Evolutionary conservation across 768 basidiomycete species (phyloP), one percentile per base, ranked within the genome.

Genomic region (Suillus paluster): DNA sequence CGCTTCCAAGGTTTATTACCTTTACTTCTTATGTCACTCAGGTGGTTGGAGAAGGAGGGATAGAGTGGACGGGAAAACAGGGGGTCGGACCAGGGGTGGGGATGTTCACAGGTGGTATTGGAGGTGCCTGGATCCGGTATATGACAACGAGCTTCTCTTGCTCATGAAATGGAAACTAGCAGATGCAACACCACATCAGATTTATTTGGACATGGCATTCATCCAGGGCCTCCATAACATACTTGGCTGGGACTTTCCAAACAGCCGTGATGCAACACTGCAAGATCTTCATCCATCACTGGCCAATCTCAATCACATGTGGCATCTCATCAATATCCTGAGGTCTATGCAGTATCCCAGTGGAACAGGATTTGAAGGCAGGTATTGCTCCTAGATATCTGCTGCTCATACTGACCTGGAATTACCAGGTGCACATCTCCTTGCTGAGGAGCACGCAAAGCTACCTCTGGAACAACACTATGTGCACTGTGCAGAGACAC

Each of bases 121-220:
- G n/a, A n/a, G n/a, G n/a, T n/a, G n/a, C n/a, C n/a, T n/a, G n/a
- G n/a, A n/a, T n/a, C n/a, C n/a, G n/a, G n/a, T n/a, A n/a, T n/a
- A n/a, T n/a, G n/a, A n/a, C n/a, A n/a, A 30, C 6, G 30, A 30
- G 30, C 12, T 45, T 12, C 5, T 73, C 9, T 25, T 42, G 2
- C 45, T 54, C 6, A 46, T 73, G 53, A 66, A 61, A 7, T 73
- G 72, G 72, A 64, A 66, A 57, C 68, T 73, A 0, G 70, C 70
- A 0, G 72, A 73, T 59, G 67, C 70, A n/a, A 73, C 73, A 12
- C 73, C 73, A 17, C 61, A 67, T 19, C 66, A 64, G n/a, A 64
- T 72, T 4, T 49, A 72, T 39, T 44, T 68, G 8, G 67, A 73
- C 41, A 65, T 64, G 10, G 70, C 66, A 2, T 73, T 73, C 50